Conservation (phyloP, 257 asterid genomes). For the Jaltomata sinuosa region DNA sequence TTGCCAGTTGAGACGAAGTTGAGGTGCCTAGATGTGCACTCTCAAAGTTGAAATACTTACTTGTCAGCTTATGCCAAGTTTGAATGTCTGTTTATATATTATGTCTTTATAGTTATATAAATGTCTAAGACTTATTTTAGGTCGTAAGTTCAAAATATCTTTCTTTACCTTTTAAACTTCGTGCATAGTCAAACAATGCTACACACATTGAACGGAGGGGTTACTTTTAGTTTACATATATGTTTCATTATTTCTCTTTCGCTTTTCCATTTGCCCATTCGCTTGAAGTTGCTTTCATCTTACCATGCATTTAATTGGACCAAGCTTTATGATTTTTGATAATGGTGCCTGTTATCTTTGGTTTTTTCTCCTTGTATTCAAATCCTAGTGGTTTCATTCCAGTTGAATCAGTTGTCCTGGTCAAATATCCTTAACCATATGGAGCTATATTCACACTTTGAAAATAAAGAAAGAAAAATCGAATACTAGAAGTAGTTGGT, state of each 20-base stretch:
- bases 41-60: background rate
- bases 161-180: background rate
- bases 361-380: background rate
- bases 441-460: background rate
- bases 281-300: background rate
- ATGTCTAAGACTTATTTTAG: background rate
- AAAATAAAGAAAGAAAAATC: background rate
- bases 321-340: background rate
- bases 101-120: background rate
- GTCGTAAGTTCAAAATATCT: background rate
- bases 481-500: background rate
- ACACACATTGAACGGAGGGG: background rate
- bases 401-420: background rate
- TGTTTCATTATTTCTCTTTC: background rate
- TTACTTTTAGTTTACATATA: background rate
- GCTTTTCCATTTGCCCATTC: background rate
- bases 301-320: background rate
- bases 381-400: background rate
- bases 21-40: background rate
- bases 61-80: background rate
- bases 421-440: background rate
- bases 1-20: background rate
- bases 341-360: background rate
- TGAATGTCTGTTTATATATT: background rate
- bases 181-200: background rate